phyloP scores from a whole-genome alignment of 2,329 filamentous ascomycete species.

The Aspergillus sp. region DNA sequence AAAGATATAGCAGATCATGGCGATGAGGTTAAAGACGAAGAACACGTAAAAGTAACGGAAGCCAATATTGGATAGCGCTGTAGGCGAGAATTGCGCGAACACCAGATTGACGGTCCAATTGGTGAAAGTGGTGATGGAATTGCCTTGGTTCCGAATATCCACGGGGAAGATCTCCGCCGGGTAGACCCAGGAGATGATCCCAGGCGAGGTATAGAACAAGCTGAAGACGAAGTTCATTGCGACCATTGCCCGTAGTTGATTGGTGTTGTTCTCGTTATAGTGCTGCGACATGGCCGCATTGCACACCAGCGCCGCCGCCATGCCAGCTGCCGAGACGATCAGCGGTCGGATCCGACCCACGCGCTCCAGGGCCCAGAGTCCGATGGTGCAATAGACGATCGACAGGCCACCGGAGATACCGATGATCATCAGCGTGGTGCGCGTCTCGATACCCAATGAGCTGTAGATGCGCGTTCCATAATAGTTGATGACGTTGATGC shows the following conservation, averaged over 20 bases:
- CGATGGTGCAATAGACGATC: conserved; percentile 49
- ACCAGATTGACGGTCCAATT: conserved; percentile 51
- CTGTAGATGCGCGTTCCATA: conserved; percentile 48
- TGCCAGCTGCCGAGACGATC: conserved; percentile 45
- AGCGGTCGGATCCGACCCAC: conserved; percentile 52
- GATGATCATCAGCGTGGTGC: conserved; percentile 52
- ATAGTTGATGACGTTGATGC: conserved; percentile 51
- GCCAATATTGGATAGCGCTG: conserved; percentile 43
- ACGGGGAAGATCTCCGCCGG: conserved; percentile 50
- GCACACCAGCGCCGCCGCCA: conserved; percentile 39
- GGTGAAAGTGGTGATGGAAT: conserved; percentile 44
- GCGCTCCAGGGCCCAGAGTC: conserved; percentile 48
- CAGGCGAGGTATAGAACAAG: conserved; percentile 46
- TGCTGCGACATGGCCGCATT: conserved; percentile 43
- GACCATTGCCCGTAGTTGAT: conserved; percentile 46
- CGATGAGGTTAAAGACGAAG: conserved; percentile 50
- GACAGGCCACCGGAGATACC: conserved; percentile 53
- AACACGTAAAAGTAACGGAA: conserved; percentile 54
- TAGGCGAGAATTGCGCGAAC: conserved; percentile 52
- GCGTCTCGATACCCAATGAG: conserved; percentile 46
- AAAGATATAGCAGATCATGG: conserved; percentile 36
- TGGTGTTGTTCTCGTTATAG: conserved; percentile 36
- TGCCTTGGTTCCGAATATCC: conserved; percentile 43
- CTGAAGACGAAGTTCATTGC: conserved; percentile 51
- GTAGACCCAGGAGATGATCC: conserved; percentile 50